Base-by-base conservation (phyloP, 768 basidiomycete species). In the Chlorophyllum brunneum region DNA sequence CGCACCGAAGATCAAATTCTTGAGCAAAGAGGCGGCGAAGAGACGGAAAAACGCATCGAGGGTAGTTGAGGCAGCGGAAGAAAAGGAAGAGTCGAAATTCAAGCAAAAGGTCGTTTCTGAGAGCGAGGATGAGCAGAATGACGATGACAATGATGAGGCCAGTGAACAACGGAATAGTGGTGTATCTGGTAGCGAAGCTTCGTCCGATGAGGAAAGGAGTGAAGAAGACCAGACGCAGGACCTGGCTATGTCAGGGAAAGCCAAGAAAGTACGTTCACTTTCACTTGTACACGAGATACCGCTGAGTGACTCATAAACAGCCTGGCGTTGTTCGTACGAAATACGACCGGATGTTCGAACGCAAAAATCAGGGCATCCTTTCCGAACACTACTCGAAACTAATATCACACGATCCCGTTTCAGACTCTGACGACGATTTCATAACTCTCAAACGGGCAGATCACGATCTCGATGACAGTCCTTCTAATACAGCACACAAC, bases 301-400 rank as follows among this genome's bases (percentile, higher is more conserved):
- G 3, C 26, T 45, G 30, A 20, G 36, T 16, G 11, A 40, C 40
- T 16, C 38, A 45, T 11, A n/a, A n/a, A n/a, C 55, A 75, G 75
- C 61, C 67, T 38, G 63, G 65, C 8, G 71, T 68, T 37, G 85
- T 88, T 0, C 82, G 89, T 45, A 98, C 95, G 2, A 98, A 95
- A 70, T 97, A 98, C 66, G 95, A 98, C 67, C 83, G 92, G 47
- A 98, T 99, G 94, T 98, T 98, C 65, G 88, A 90, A 63, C 83
- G 95, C 51, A 95, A 92, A 67, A 98, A 97, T 65, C 95, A 97
- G 66, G 86, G 84, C 57, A 85, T 98, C 43, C 78, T 98, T 27
- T 92, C 94, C 0, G 81, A 85, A 54, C 94, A 97, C 67, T 98
- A 97, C 71, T 78, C 74, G 52, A 92, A 91, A 62, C 83, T 99